These are phyloP conservation scores for Populus hybrid DNA, from an alignment of 441 rosid species.

Conservation along the genomic window DNA sequence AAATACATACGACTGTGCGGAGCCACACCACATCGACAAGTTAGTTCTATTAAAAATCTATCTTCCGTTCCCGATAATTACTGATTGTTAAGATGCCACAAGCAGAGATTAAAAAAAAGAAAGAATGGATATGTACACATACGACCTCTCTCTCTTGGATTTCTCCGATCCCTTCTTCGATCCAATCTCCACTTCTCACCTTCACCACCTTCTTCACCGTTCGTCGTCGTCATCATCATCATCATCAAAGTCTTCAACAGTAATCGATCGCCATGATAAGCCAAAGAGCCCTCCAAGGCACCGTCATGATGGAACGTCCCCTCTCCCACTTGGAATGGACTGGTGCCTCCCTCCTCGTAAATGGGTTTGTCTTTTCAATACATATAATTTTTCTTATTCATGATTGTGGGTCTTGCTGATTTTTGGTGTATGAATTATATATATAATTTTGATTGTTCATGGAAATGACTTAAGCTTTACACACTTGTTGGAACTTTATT, in stretches of 20 bases:
- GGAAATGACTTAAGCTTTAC: background rate
- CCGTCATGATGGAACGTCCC: conserved; percentile 92
- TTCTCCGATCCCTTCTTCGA: conserved; percentile 52
- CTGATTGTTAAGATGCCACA: background rate
- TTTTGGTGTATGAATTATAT: background rate
- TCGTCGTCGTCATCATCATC: conserved; percentile 28
- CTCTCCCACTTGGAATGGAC: conserved; percentile 94
- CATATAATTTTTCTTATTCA: background rate
- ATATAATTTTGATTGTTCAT: background rate
- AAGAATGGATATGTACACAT: conserved; percentile 53
- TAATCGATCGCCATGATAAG: conserved; percentile 17
- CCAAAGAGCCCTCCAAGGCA: conserved; percentile 53
- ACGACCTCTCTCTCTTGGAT: conserved; percentile 63
- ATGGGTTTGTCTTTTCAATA: conserved; percentile 44
- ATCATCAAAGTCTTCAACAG: too few species aligned
- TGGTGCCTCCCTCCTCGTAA: conserved; percentile 89
- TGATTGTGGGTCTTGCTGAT: background rate
- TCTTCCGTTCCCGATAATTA: too few species aligned
- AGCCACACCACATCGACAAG: too few species aligned
- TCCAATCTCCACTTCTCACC: conserved; percentile 17
- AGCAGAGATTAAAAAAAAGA: background rate
- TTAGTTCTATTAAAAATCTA: too few species aligned
- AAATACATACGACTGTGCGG: too few species aligned
- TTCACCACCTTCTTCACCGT: conserved; percentile 12
- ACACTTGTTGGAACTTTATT: background rate